phyloP scores from a whole-genome alignment of 1,284 basidiomycete genomes.

The Leccinum holopus region DNA sequence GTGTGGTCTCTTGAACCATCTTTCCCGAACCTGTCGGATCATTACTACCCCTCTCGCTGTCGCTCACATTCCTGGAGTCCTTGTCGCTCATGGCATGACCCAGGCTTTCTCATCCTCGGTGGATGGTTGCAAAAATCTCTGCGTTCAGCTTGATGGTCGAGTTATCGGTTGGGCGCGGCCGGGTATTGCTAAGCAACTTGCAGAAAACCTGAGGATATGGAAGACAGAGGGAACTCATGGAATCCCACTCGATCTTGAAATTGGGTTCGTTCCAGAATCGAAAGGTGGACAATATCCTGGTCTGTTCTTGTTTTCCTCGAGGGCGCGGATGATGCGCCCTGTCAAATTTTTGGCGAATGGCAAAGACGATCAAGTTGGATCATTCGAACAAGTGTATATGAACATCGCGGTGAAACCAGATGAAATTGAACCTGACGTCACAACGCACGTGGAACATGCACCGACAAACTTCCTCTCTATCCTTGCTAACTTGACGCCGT shows the following conservation, averaged over 20 bases:
- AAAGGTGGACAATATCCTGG: conserved; percentile 98
- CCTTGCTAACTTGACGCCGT: conserved; percentile 77
- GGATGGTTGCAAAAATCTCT: conserved; percentile 80
- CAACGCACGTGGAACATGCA: conserved; percentile 91
- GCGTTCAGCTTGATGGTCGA: conserved; percentile 92
- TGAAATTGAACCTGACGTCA: conserved; percentile 82
- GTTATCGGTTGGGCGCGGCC: conserved; percentile 96
- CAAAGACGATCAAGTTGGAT: conserved; percentile 86
- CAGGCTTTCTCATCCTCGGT: conserved; percentile 79
- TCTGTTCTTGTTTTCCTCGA: conserved; percentile 88
- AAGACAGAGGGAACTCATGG: conserved; percentile 88
- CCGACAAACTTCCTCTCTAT: conserved; percentile 96
- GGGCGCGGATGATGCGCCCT: conserved; percentile 96
- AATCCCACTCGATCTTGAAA: conserved; percentile 93
- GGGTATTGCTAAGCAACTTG: conserved; percentile 75
- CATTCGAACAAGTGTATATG: conserved; percentile 99
- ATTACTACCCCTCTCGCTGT: conserved; percentile 79
- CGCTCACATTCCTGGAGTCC: conserved; percentile 78
- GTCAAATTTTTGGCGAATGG: conserved; percentile 91
- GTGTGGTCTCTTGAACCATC: conserved; percentile 97
- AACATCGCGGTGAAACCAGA: conserved; percentile 92
- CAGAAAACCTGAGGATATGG: conserved; percentile 85
- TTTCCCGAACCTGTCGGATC: conserved; percentile 92
- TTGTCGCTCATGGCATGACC: conserved; percentile 93
- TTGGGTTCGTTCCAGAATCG: conserved; percentile 88